phyloP scores from a whole-genome alignment of 176 grass and related monocot species.

The Panicum miliaceum region DNA sequence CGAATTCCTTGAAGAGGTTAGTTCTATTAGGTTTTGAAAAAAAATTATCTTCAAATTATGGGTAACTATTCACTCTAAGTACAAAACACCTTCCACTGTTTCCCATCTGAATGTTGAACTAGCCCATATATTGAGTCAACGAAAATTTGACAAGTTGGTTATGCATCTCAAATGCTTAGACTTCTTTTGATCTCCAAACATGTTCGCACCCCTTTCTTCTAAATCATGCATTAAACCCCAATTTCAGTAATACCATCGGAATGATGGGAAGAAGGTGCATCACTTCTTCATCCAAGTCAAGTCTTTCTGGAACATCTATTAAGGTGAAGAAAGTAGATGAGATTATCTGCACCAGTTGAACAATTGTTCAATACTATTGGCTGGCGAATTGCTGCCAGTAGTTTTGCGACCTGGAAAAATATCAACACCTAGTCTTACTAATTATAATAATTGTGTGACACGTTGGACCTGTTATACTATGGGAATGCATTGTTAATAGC shows the following conservation, averaged over 20 bases:
- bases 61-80: not conserved
- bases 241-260: not conserved
- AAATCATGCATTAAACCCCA: too few species aligned
- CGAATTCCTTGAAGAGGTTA: conserved; percentile 90
- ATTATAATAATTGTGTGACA: not conserved
- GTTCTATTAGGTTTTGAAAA: conserved; percentile 8
- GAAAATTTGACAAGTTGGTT: too few species aligned
- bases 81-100: not conserved
- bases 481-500: too few species aligned
- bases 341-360: not conserved
- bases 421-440: not conserved
- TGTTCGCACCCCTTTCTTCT: too few species aligned
- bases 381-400: not conserved
- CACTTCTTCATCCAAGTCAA: not conserved
- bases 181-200: not conserved
- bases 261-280: not conserved
- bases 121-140: too few species aligned
- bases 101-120: conserved; percentile 3
- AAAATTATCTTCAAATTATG: not conserved
- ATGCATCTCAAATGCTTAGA: too few species aligned
- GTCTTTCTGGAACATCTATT: not conserved
- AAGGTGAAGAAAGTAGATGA: not conserved
- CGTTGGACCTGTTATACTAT: not conserved
- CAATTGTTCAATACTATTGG: not conserved
- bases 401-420: not conserved